Evolutionary conservation across 2,329 filamentous ascomycete species (phyloP).

Genomic region (Exophiala spinifera): DNA sequence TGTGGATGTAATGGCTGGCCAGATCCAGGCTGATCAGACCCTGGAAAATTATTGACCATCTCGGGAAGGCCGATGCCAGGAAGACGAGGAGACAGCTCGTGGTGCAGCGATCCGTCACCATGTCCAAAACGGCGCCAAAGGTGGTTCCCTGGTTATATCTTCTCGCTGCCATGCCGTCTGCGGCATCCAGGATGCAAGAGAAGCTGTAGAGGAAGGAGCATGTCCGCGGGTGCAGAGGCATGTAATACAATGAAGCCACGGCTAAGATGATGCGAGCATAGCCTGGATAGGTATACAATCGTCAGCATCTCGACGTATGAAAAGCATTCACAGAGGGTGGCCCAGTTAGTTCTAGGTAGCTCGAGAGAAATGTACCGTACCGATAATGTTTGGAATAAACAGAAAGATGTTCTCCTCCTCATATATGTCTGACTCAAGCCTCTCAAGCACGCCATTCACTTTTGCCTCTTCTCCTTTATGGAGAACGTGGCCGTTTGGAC

Average conservation of each 20-base stretch:
- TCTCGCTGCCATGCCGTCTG: slow-evolving; percentile 90
- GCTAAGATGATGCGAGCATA: slow-evolving; percentile 77
- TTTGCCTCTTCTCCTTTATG: slow-evolving; percentile 36
- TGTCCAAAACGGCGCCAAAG: slow-evolving; percentile 95
- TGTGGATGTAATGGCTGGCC: slow-evolving; percentile 97
- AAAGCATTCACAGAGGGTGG: too few species aligned
- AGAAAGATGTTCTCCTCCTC: slow-evolving; percentile 72
- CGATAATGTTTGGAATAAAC: slow-evolving; percentile 79
- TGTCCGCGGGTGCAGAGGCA: slow-evolving; percentile 71
- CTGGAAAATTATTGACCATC: slow-evolving; percentile 94
- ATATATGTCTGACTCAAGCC: slow-evolving; percentile 36
- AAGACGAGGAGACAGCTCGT: slow-evolving; percentile 94
- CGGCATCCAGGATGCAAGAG: slow-evolving; percentile 89
- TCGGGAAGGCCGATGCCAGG: slow-evolving; percentile 87
- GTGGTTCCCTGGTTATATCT: slow-evolving; percentile 85
- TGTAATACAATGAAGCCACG: slow-evolving; percentile 93
- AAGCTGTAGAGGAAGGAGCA: slow-evolving; percentile 69
- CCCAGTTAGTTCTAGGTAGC: not conserved
- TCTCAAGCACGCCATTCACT: slow-evolving; percentile 31
- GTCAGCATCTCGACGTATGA: not conserved
- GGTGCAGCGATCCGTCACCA: slow-evolving; percentile 98
- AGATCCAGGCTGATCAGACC: slow-evolving; percentile 87
- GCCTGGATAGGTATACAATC: slow-evolving; percentile 47
- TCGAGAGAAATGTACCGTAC: slow-evolving; percentile 46
- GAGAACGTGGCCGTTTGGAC: slow-evolving; percentile 11